Evolutionary conservation across 352 stramenopile species (phyloP), one percentile per base, ranked within the genome.

Genomic region (Pelagophyceae sp.): DNA sequence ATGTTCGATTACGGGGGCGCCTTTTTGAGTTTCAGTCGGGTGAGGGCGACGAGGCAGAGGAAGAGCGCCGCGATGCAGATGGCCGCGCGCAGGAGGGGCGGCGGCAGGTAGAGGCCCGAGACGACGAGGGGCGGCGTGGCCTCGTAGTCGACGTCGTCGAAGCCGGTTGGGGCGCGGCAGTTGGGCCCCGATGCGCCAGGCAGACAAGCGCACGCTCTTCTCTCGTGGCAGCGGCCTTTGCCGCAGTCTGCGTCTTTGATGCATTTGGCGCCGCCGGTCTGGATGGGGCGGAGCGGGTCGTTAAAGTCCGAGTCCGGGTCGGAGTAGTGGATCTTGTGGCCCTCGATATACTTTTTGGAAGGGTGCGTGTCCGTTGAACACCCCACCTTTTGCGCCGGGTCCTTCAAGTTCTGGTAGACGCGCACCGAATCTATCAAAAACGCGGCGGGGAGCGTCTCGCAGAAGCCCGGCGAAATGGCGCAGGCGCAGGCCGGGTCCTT

Each of bases 351-450:
- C 27, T 80, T 35, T 38, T 65, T 77, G 3, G 80, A 83, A 3
- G 80, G 80, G 61, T 64, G 74, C n/a, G 31, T 51, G 23, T 61
- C 71, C 32, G 82, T 78, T 11, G 60, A 74, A 65, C 82, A 86
- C 0, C 82, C 82, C 32, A 86, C 58, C 37, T 80, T 84, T 33
- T 84, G 80, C 0, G 35, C 51, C 19, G 72, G 45, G 67, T 85
- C 80, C 0, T 81, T 31, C 23, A 31, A 37, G 54, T 80, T 58
- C 77, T 86, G 82, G 75, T 85, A 86, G n/a, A 86, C 67, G 38
- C 90, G 86, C 5, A 95, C 83, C 80, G 93, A 93, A 82, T 95
- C 90, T 77, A 95, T 88, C 76, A 93, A 87, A 85, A 92, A 93
- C 82, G 88, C 87, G 81, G 90, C 84, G 5, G 87, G 88, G 78